Conservation (phyloP, 2,329 filamentous ascomycete genomes). For the Aspergillus aculeatus region DNA sequence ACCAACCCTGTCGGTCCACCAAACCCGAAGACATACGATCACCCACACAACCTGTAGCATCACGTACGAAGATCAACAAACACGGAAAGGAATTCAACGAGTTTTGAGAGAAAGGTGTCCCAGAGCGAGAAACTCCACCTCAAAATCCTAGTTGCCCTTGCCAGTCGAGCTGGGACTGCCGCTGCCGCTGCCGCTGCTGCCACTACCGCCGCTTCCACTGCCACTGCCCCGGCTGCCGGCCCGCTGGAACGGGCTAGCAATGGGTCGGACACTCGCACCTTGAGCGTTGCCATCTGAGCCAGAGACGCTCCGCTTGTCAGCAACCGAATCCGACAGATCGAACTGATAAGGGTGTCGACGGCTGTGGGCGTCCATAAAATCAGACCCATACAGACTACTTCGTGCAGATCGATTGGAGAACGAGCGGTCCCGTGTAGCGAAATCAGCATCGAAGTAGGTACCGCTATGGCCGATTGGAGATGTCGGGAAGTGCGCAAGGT, state of each 20-base stretch:
- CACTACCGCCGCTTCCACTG: conserved; percentile 44
- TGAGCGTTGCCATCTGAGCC: conserved; percentile 34
- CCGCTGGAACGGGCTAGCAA: conserved; percentile 40
- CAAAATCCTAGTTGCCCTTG: conserved; percentile 26
- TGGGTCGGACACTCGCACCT: conserved; percentile 38
- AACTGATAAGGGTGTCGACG: conserved; percentile 31
- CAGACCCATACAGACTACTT: conserved; percentile 38
- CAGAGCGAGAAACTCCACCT: neutral
- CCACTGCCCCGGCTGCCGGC: conserved; percentile 52
- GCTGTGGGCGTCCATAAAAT: conserved; percentile 29
- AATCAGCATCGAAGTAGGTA: conserved; percentile 34
- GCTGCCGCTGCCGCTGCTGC: conserved; percentile 42
- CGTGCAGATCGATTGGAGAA: conserved; percentile 43
- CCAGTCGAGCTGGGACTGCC: conserved; percentile 42
- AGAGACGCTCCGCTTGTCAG: conserved; percentile 32
- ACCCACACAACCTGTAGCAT: conserved; percentile 6
- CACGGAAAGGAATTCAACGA: conserved; percentile 6
- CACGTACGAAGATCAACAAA: conserved; percentile 13
- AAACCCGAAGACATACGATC: conserved; percentile 8
- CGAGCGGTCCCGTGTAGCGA: conserved; percentile 39
- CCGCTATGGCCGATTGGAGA: conserved; percentile 35
- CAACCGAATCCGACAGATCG: conserved; percentile 32
- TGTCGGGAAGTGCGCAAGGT: conserved; percentile 31
- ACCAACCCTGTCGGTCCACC: neutral
- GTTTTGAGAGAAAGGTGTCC: neutral